These are phyloP conservation scores for Saccharomyces hybrid DNA, from an alignment of 1,139 yeast species.

Conservation along the genomic window DNA sequence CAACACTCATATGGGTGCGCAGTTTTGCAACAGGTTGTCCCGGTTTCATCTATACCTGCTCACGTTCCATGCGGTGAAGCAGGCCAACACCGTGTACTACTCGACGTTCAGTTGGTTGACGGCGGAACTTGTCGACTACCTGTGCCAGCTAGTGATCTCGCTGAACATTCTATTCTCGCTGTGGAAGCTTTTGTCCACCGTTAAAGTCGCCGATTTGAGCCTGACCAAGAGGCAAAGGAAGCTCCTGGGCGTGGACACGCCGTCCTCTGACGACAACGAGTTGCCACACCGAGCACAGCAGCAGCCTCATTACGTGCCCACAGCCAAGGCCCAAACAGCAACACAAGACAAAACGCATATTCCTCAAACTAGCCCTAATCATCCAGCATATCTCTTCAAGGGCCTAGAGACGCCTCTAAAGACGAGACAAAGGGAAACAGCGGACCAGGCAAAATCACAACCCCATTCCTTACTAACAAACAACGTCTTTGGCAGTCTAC, in stretches of 20 bases:
- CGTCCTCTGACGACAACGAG: conserved; percentile 2
- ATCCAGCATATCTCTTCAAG: conserved; percentile 29
- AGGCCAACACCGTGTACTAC: neutral
- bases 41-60: neutral
- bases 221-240: conserved; percentile 37
- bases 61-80: neutral
- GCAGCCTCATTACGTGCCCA: neutral
- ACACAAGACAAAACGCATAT: neutral
- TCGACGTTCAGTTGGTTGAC: conserved; percentile 4
- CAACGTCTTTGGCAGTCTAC: neutral
- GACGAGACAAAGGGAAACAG: conserved; percentile 10
- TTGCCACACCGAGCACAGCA: neutral
- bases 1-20: conserved; percentile 17
- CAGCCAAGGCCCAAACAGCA: neutral
- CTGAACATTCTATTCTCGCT: conserved; percentile 35
- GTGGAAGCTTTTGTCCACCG: conserved; percentile 30
- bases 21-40: conserved; percentile 3
- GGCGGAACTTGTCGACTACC: conserved; percentile 11
- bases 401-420: conserved; percentile 28
- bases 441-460: neutral
- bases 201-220: conserved; percentile 34
- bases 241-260: conserved; percentile 35
- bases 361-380: neutral
- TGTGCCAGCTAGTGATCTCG: conserved; percentile 30
- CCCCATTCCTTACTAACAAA: neutral